These are phyloP conservation scores for Flaveria robusta DNA, from an alignment of 129 eudicot species.

Conservation along the genomic window DNA sequence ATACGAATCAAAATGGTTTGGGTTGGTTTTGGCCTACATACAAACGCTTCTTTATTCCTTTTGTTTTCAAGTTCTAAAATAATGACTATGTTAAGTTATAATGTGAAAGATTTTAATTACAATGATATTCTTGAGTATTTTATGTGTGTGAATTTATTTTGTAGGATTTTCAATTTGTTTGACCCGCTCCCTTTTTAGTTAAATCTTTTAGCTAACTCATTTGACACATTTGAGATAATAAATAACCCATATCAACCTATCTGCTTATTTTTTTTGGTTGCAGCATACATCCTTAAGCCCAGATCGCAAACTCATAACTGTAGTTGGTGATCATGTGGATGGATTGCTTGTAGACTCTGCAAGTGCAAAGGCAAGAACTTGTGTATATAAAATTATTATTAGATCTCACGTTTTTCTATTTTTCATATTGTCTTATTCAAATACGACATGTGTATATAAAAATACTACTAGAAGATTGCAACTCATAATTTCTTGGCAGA, in stretches of 20 bases:
- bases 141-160: not conserved
- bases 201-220: not conserved
- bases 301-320: slow-evolving; percentile 59
- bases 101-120: not conserved
- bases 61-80: not conserved
- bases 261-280: slow-evolving; percentile 24
- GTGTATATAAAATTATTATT: not conserved
- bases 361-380: slow-evolving; percentile 64
- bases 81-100: not conserved
- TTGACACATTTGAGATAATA: not conserved
- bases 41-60: not conserved
- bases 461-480: too few relatives aligned
- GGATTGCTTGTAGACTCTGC: slow-evolving; percentile 76
- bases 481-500: slow-evolving; percentile 41
- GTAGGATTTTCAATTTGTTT: not conserved
- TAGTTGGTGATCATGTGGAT: slow-evolving; percentile 80
- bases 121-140: not conserved
- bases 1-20: not conserved
- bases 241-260: not conserved
- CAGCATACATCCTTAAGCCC: slow-evolving; percentile 95
- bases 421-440: not conserved
- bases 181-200: not conserved
- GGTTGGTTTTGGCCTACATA: not conserved
- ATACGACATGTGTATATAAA: too few relatives aligned
- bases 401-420: not conserved